Evolutionary conservation across 352 stramenopile species (phyloP), one percentile per base, ranked within the genome.

Genomic region (Globisporangium cylindrosporum): DNA sequence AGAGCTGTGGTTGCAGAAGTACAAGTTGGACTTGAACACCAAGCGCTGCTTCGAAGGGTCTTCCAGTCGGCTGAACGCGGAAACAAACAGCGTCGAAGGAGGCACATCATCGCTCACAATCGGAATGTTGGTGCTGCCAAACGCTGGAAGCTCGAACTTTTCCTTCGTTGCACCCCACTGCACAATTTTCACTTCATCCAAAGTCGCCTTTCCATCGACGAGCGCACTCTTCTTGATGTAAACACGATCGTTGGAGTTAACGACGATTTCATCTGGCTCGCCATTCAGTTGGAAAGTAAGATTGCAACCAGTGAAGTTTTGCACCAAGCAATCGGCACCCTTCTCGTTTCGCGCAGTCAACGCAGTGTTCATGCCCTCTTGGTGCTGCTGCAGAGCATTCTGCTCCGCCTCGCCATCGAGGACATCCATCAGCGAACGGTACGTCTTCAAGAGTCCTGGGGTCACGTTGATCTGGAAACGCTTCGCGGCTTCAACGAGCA

Each of bases 401-500:
- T 84, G 64, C 49, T 89, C 77, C 3, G 81, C 82, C 59, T 90
- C 83, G 18, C 80, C 82, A 18, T 89, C 84, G 46, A 93, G 65
- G 0, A 92, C 82, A 25, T 96, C 88, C 72, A 91, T 92, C 53
- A 96, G 51, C 14, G 83, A 81, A 57, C 82, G 82, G 36, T 94
- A 92, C 14, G 81, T 90, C 53, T 93, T 91, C 56, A 96, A 32
- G 20, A 93, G 70, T 41, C 80, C 84, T 4, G 84, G 82, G 12
- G 84, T 90, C 38, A 93, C 73, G 64, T 93, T 93, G 60, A 93
- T 83, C 62, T 93, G 84, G 68, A 93, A 90, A 14, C 79, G 79
- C 65, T 86, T 90, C 6, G 79, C 79, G 18, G 84, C 84, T 53
- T 92, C 84, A 29, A 88, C 73, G 46, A 90, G 71, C 18, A 85